Base-by-base conservation (phyloP, 805 yeast species). In the Saccharomycopsis oosterbeekiorum region DNA sequence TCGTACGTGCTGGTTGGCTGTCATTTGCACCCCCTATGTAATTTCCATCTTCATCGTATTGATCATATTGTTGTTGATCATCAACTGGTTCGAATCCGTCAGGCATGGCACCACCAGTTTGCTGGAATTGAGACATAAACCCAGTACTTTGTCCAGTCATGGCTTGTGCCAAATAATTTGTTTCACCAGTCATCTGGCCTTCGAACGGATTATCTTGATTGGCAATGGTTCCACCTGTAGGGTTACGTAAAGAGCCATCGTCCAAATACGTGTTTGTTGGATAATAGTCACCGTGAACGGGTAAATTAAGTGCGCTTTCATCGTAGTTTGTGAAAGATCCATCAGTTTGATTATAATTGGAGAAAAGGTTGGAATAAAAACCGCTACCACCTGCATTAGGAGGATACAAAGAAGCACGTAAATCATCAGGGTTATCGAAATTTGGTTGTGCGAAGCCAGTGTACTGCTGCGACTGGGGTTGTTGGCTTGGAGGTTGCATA, bases 261-360 rank as follows among this genome's bases (percentile, higher is more conserved):
- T 63, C 64, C 19, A 59, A 21, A 41, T 64, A 63, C 26, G 65
- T 63, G 29, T 63, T 63, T 17, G 65, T 63, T 36, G 63, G 64
- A 43, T 63, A 63, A 56, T 63, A 63, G 56, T 63, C 65, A 29
- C 65, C 65, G 47, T 59, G 59, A 21, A 61, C 65, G 3, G 65
- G 65, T 40, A 63, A 56, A 55, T 61, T 63, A 5, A 59, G 26
- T 21, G 58, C 55, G 10, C 41, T 54, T 53, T 61, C 66, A 56
- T 60, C 67, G 19, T 55, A 64, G 12, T 47, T 47, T 24, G 53
- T 47, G 15, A 47, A 47, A 10, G 53, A 47, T 19, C 62, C 47
- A 29, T 54, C 47, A n/a, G 57, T 58, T 43, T 57, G 66, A 55
- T 58, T 60, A 47, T 47, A 47, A 12, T 63, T 57, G 21, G 63